These are phyloP conservation scores for Barnettozyma siamensis DNA, from an alignment of 805 yeast species.

Conservation along the genomic window DNA sequence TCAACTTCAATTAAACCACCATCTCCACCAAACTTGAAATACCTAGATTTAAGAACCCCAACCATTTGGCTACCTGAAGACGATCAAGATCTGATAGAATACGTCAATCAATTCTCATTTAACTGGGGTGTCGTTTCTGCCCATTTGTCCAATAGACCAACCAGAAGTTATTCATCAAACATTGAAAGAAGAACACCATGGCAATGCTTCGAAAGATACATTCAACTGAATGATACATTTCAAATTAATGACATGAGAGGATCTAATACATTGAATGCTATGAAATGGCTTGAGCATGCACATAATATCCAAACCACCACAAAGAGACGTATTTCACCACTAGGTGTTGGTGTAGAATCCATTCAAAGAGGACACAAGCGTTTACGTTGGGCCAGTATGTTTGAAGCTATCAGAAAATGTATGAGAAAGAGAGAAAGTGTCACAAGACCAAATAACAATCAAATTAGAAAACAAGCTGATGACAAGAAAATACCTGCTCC, in stretches of 20 bases:
- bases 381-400: conserved; percentile 93
- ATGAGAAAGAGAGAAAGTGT: conserved; percentile 84
- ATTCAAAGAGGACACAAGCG: conserved; percentile 90
- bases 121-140: conserved; percentile 93
- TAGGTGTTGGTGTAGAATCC: conserved; percentile 90
- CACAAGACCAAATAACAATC: conserved; percentile 49
- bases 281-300: conserved; percentile 88
- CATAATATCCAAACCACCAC: conserved; percentile 84
- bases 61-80: conserved; percentile 96
- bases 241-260: conserved; percentile 87
- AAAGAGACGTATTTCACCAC: conserved; percentile 81
- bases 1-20: conserved; percentile 74
- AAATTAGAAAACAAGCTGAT: conserved; percentile 35
- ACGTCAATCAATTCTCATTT: conserved; percentile 80
- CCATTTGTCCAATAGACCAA: conserved; percentile 60
- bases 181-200: conserved; percentile 96
- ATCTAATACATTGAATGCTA: conserved; percentile 73
- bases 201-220: conserved; percentile 97
- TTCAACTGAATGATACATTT: conserved; percentile 85
- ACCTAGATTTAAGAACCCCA: conserved; percentile 79
- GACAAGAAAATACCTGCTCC: conserved; percentile 49
- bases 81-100: conserved; percentile 70
- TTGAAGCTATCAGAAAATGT: conserved; percentile 87
- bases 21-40: conserved; percentile 77
- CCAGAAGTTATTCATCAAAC: conserved; percentile 72